Percentiles rank a stretch among this genome's conserved stretches.
phyloP scores from a whole-genome alignment of 2,329 filamentous ascomycete species.

The Chaetoscypha palmicola region DNA sequence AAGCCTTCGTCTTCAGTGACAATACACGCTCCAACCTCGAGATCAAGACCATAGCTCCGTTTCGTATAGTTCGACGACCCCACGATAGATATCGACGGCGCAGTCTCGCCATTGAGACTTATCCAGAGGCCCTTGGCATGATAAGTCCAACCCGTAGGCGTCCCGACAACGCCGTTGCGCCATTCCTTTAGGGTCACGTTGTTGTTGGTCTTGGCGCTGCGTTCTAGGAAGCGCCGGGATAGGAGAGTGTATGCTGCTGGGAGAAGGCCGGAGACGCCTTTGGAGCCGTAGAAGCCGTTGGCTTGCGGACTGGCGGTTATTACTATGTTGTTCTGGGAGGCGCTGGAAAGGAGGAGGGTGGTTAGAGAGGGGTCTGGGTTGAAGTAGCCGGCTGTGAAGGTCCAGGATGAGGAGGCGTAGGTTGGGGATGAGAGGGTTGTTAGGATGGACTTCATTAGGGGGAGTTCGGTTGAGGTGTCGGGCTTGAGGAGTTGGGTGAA shows the following conservation, averaged over 20 bases:
- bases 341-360: conserved; percentile 67
- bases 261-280: conserved; percentile 81
- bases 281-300: conserved; percentile 89
- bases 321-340: conserved; percentile 66
- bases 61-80: conserved; percentile 96
- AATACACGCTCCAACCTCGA: conserved; percentile 83
- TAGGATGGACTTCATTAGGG: conserved; percentile 69
- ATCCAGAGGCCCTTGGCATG: conserved; percentile 97
- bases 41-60: conserved; percentile 82
- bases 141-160: conserved; percentile 89
- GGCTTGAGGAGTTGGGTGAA: conserved; percentile 77
- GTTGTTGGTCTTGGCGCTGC: conserved; percentile 30
- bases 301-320: conserved; percentile 89
- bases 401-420: conserved; percentile 72
- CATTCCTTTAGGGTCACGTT: conserved; percentile 77
- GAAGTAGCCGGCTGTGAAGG: conserved; percentile 97
- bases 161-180: conserved; percentile 72
- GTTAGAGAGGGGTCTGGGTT: conserved; percentile 87
- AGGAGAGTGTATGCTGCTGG: conserved; percentile 90
- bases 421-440: conserved; percentile 55
- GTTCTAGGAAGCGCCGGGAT: conserved; percentile 67
- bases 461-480: conserved; percentile 82
- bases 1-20: conserved; percentile 70
- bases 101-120: conserved; percentile 56
- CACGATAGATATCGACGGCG: conserved; percentile 73